Conservation (phyloP, 2,329 filamentous ascomycete genomes). For the Monosporascus sp. region DNA sequence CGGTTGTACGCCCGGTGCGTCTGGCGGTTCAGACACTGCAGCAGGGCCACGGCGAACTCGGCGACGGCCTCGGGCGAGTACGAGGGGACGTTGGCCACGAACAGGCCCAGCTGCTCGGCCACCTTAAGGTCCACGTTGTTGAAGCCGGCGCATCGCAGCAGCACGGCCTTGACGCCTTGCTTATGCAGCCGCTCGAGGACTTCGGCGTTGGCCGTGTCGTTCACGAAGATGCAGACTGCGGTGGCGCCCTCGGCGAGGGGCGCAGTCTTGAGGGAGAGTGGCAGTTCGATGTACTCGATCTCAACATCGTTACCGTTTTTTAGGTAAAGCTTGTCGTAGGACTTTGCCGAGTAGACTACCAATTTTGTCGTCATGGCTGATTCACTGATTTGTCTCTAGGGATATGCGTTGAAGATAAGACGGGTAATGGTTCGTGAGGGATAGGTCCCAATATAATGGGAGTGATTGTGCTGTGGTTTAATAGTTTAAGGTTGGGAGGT, state of each 20-base stretch:
- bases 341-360: constrained; percentile 59
- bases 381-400: neutral
- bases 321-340: constrained; percentile 55
- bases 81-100: constrained; percentile 60
- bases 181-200: constrained; percentile 46
- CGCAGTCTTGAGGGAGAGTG: constrained; percentile 50
- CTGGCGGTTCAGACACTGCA: constrained; percentile 62
- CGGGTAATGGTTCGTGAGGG: too few relatives aligned
- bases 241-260: constrained; percentile 44
- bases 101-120: constrained; percentile 49
- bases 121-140: constrained; percentile 59
- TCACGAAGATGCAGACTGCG: constrained; percentile 65
- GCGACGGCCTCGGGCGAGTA: constrained; percentile 67
- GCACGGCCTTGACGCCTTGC: constrained; percentile 50
- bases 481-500: too few relatives aligned
- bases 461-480: too few relatives aligned
- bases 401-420: neutral
- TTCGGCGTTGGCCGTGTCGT: constrained; percentile 48
- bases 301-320: constrained; percentile 35
- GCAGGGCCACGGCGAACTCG: constrained; percentile 62
- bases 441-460: too few relatives aligned
- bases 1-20: constrained; percentile 64
- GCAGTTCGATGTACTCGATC: constrained; percentile 52
- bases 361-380: constrained; percentile 33
- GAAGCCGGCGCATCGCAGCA: constrained; percentile 63